Evolutionary conservation across 768 basidiomycete species (phyloP).

Genomic region (Pholiota molesta): DNA sequence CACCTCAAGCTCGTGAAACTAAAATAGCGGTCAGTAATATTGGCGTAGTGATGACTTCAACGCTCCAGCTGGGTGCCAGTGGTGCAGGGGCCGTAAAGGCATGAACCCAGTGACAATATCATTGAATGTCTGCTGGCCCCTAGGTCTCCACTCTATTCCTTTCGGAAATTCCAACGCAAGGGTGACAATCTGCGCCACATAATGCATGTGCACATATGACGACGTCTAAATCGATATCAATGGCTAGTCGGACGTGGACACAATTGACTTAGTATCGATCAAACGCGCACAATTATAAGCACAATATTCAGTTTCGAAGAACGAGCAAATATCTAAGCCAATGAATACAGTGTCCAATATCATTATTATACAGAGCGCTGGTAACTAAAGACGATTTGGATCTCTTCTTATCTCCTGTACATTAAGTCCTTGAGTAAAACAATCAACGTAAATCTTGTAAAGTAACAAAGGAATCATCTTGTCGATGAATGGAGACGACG

Average conservation of each 20-base stretch:
- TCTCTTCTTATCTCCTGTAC: not conserved
- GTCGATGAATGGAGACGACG: conserved; percentile 3
- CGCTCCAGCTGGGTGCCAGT: not conserved
- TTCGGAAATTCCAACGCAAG: not conserved
- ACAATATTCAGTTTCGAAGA: too few relatives aligned
- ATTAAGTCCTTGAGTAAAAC: not conserved
- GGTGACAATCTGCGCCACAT: too few relatives aligned
- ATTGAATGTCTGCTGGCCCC: too few relatives aligned
- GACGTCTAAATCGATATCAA: too few relatives aligned
- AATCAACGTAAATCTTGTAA: not conserved
- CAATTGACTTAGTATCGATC: too few relatives aligned
- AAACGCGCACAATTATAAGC: too few relatives aligned
- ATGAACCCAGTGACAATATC: too few relatives aligned
- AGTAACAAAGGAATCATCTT: not conserved
- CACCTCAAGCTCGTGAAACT: not conserved
- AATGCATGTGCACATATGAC: too few relatives aligned
- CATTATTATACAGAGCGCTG: not conserved
- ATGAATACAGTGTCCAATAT: too few relatives aligned
- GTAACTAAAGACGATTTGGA: not conserved
- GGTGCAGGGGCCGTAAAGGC: not conserved
- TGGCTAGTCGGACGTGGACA: too few relatives aligned
- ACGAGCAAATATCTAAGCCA: too few relatives aligned
- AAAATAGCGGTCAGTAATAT: not conserved
- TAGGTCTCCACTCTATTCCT: not conserved
- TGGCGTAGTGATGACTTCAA: not conserved